Evolutionary conservation across 257 asterid species (phyloP).

Genomic region (Verbena officinalis): DNA sequence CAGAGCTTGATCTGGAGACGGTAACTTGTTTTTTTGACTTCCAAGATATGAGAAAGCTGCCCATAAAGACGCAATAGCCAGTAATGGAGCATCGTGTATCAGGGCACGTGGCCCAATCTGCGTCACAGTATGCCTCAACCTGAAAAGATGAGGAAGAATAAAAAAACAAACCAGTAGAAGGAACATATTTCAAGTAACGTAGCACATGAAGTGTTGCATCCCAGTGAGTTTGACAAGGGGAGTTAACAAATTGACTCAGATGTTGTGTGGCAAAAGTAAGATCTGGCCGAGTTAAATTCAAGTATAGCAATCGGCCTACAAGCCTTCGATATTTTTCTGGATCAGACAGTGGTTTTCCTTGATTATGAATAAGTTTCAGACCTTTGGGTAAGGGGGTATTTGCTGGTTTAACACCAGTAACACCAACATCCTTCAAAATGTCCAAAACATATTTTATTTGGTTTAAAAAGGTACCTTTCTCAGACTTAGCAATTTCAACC

Average conservation of each 20-base stretch:
- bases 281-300: background rate
- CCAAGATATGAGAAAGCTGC: slow-evolving; percentile 2
- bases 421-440: background rate
- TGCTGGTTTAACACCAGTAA: background rate
- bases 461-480: background rate
- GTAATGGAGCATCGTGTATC: background rate
- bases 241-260: background rate
- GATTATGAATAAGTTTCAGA: background rate
- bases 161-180: background rate
- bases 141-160: too few species aligned
- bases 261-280: background rate
- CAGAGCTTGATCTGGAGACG: background rate
- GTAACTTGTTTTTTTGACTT: slow-evolving; percentile 3
- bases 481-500: background rate
- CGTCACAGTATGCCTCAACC: slow-evolving; percentile 2
- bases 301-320: background rate
- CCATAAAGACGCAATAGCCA: background rate
- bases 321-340: background rate
- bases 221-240: background rate
- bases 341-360: background rate
- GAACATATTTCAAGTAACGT: background rate
- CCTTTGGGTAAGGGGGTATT: background rate
- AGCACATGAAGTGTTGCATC: background rate
- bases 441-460: background rate
- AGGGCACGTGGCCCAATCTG: slow-evolving; percentile 4